Conservation (phyloP, 371 early-diverging fungal genomes). For the Mortierella sp. region DNA sequence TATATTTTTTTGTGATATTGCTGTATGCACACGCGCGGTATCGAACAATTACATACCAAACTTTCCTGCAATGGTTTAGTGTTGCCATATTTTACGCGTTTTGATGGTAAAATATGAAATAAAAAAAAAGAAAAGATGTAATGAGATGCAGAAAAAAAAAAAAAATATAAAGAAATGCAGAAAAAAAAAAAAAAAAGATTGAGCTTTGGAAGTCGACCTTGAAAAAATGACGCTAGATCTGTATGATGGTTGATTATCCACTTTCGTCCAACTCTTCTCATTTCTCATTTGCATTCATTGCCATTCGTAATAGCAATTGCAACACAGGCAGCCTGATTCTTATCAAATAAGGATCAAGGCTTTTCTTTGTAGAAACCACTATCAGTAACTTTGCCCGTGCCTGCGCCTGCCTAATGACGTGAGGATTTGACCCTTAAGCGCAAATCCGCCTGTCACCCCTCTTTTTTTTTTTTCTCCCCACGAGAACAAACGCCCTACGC, state of each 20-base stretch:
- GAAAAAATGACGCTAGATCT: not conserved
- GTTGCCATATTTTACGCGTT: slow-evolving; percentile 19
- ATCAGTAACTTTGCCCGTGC: too few relatives aligned
- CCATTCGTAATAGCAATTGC: not conserved
- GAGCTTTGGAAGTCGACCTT: not conserved
- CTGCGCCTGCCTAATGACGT: slow-evolving; percentile 3
- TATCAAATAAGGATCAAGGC: too few relatives aligned
- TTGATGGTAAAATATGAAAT: not conserved
- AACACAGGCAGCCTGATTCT: not conserved
- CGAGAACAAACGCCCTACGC: not conserved
- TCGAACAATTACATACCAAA: slow-evolving; percentile 27
- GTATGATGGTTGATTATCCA: too few relatives aligned
- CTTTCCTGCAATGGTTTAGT: slow-evolving; percentile 42
- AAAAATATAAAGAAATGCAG: not conserved
- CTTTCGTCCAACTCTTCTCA: not conserved
- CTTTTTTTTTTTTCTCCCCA: slow-evolving; percentile 3
- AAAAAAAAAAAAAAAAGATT: not conserved
- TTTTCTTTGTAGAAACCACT: too few relatives aligned
- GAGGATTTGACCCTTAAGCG: not conserved
- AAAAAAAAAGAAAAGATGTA: slow-evolving; percentile 1
- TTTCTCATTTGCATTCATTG: slow-evolving; percentile 1
- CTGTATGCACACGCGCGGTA: not conserved
- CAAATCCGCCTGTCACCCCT: not conserved
- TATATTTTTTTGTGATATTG: not conserved
- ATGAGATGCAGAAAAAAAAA: not conserved